A percentile compares a stretch with the other conserved stretches of the same genome.
phyloP scores from a whole-genome alignment of 2,329 filamentous ascomycete species.

The Iodosphaeria phyllophila region DNA sequence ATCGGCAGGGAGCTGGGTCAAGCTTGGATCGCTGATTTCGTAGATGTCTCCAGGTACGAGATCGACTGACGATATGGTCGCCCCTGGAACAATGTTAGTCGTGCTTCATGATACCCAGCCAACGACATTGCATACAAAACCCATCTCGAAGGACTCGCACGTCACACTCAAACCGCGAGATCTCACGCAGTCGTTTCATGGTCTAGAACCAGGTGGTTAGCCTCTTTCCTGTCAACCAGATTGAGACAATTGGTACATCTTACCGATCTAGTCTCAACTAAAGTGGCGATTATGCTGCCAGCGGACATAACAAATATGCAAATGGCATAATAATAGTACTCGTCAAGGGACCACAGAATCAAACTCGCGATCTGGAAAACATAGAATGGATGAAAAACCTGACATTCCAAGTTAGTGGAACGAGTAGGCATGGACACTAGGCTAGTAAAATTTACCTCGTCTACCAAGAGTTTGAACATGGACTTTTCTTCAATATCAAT shows the following conservation, averaged over 20 bases:
- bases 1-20: constrained; percentile 80
- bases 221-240: constrained; percentile 4
- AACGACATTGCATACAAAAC: constrained; percentile 47
- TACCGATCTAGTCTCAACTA: constrained; percentile 75
- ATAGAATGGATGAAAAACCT: constrained; percentile 94
- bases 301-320: constrained; percentile 93
- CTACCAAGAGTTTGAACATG: constrained; percentile 61
- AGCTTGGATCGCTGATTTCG: constrained; percentile 82
- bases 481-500: constrained; percentile 92
- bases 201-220: too few species aligned
- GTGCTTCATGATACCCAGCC: constrained; percentile 54
- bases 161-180: constrained; percentile 89
- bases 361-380: constrained; percentile 94
- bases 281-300: constrained; percentile 74
- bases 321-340: constrained; percentile 94
- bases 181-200: constrained; percentile 76
- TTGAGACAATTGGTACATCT: constrained; percentile 11
- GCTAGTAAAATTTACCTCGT: constrained; percentile 41
- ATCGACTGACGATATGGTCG: constrained; percentile 54
- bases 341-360: constrained; percentile 81
- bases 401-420: constrained; percentile 1
- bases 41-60: constrained; percentile 92
- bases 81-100: constrained; percentile 1
- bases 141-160: constrained; percentile 84
- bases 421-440: neutral